phyloP scores from a whole-genome alignment of 805 yeast genomes.

The Candida peoriensis region DNA sequence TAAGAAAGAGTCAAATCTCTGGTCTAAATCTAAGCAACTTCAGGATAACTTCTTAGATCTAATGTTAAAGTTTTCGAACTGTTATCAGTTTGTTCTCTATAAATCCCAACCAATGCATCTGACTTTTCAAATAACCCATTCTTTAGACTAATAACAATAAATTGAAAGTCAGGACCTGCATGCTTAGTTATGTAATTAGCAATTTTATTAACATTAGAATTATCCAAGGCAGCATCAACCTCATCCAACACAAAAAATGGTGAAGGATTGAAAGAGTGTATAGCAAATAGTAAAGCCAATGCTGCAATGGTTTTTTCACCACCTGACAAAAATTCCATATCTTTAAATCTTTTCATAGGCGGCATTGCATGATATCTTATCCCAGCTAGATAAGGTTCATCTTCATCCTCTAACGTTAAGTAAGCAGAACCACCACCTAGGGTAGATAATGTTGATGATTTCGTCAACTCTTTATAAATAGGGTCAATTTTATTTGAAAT shows the following conservation, averaged over 20 bases:
- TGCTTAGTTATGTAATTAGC: constrained; percentile 80
- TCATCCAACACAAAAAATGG: constrained; percentile 96
- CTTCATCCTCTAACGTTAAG: constrained; percentile 79
- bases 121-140: constrained; percentile 82
- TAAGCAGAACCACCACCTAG: constrained; percentile 94
- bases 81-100: constrained; percentile 70
- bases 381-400: constrained; percentile 82
- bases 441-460: constrained; percentile 42
- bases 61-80: constrained; percentile 70
- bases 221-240: constrained; percentile 96
- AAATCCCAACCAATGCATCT: constrained; percentile 89
- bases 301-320: constrained; percentile 98
- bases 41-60: constrained; percentile 61
- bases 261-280: constrained; percentile 86
- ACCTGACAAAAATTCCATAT: constrained; percentile 89
- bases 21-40: constrained; percentile 11
- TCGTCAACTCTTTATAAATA: constrained; percentile 83
- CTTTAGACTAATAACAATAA: constrained; percentile 89
- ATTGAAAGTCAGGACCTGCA: constrained; percentile 77
- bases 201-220: constrained; percentile 76
- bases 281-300: constrained; percentile 82
- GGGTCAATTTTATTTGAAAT: constrained; percentile 67
- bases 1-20: neutral
- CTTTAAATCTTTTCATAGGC: constrained; percentile 88
- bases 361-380: constrained; percentile 93